Evolutionary conservation across 371 early-diverging fungal species (phyloP), one percentile per base, ranked within the genome.

Genomic region (Actinomortierella wolfii): DNA sequence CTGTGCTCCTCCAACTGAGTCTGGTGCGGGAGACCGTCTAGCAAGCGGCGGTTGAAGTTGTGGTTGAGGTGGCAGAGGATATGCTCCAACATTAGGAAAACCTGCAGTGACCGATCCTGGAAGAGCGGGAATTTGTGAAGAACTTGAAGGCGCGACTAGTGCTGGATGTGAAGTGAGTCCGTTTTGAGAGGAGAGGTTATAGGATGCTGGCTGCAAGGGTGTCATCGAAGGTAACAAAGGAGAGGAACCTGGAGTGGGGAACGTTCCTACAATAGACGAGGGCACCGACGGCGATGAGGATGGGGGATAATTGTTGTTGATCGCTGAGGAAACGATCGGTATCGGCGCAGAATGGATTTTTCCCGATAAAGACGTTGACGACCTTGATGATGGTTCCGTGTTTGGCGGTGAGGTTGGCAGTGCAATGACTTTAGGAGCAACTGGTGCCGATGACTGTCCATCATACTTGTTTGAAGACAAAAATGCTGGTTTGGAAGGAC

Each of bases 401-500:
- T 34, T 11, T 4, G 34, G 34, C 11, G 34, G 34, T 34, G 34
- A 34, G 7, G 34, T 34, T 34, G 34, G 47, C 21, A 21, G 11
- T 18, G 47, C 21, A 21, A 24, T 47, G 21, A 24, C 21, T 15
- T 1, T 2, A 2, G 47, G 47, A 3, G 47, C 24, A 2, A 47
- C 34, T 45, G 65, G 15, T 21, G 51, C 49, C 14, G 69, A 49
- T 13, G 44, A 26, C 4, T 59, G 64, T 8, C 56, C 59, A 52
- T 59, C 62, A 39, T 61, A 29, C 26, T 51, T 43, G 24, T 58
- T 34, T 15, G 68, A 42, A 0, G 71, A 65, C 29, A 73, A 57
- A 20, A 62, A 66, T 7, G 48, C 62, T 47, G 73, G 73, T 58
- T 73, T 73, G 49, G 9, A 41, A 18, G 73, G 73, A 24, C 55